These are phyloP conservation scores for Trichoderma orchidacearum DNA, from an alignment of 495 filamentous ascomycete species.

Conservation along the genomic window DNA sequence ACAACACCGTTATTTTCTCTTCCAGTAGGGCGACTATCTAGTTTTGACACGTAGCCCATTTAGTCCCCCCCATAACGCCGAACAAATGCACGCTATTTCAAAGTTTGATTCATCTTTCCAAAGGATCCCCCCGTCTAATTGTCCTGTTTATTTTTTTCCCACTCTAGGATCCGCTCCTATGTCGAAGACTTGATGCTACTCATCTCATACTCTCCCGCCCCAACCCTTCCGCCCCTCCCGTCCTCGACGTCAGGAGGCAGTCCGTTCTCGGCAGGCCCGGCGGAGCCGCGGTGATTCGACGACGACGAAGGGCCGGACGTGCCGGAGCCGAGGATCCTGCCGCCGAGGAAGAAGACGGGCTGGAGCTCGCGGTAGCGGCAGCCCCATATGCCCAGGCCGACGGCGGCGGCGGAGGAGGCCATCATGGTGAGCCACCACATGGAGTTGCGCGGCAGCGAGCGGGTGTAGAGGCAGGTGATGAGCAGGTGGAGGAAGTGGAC, in stretches of 20 bases:
- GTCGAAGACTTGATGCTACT: constrained; percentile 20
- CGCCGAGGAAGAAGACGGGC: constrained; percentile 77
- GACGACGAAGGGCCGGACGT: constrained; percentile 3
- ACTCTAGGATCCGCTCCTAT: not conserved
- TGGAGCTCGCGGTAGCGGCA: constrained; percentile 81
- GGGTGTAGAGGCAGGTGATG: constrained; percentile 60
- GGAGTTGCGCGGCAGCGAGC: constrained; percentile 52
- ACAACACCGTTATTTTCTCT: not conserved
- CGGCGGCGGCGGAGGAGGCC: constrained; percentile 55
- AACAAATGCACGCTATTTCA: not conserved
- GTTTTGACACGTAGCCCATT: not conserved
- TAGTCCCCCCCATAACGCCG: not conserved
- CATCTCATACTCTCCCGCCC: constrained; percentile 31
- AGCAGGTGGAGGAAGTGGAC: constrained; percentile 80
- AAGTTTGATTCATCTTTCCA: not conserved
- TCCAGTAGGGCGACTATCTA: not conserved
- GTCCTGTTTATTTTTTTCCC: not conserved
- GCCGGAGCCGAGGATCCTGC: constrained; percentile 14
- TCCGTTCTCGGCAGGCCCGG: constrained; percentile 2
- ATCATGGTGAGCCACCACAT: constrained; percentile 85
- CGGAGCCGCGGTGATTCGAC: constrained; percentile 8
- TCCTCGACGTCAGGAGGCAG: constrained; percentile 8
- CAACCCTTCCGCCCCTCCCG: constrained; percentile 12
- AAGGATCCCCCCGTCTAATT: not conserved
- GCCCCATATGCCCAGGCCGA: constrained; percentile 66